Evolutionary conservation across 106 monocot genomes (phyloP), one percentile per base, ranked within the genome.

Genomic region (Agapanthus africanus): DNA sequence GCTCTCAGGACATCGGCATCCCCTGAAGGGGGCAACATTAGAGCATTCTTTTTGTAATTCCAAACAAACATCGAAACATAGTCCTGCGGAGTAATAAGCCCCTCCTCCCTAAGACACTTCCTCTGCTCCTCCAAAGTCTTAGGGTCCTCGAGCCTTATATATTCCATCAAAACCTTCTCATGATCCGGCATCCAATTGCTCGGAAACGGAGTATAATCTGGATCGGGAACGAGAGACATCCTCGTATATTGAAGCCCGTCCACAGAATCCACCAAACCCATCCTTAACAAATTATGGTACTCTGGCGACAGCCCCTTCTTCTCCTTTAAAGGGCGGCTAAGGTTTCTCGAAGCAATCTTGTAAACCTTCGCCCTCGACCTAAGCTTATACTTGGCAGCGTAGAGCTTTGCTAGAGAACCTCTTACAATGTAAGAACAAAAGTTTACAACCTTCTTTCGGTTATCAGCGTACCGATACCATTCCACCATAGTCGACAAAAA

Each of bases 331-430:
- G 95, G 95, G 3, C 95, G 81, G 61, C 91, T 84, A 7, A 97
- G 87, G 54, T 89, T 97, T 72, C 95, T 82, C 6, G 95, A 89
- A 31, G 89, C 95, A 78, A 97, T 97, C 74, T 89, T 97, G 73
- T 95, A 91, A 19, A 95, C 91, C 69, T 95, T 97, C 30, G 95
- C 95, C 65, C 95, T 86, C 2, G 95, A 97, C 22, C 95, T 71
- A 7, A 97, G 81, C 77, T 97, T 97, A 67, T 97, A 97, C 67
- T 97, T 97, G 44, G 95, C 95, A 70, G 95, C 95, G 80, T 97
- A 97, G 2, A 97, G 82, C 77, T 97, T 97, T 2, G 95, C 95
- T 61, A 97, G 57, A 4, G 95, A 97, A 18, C 95, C 95, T 64
- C 95, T 75, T 18, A 97, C 75, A 22, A 97, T 97, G 72, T 97